These are phyloP conservation scores for Gnaphalium uliginosum DNA, from an alignment of 129 eudicot species.

Conservation along the genomic window DNA sequence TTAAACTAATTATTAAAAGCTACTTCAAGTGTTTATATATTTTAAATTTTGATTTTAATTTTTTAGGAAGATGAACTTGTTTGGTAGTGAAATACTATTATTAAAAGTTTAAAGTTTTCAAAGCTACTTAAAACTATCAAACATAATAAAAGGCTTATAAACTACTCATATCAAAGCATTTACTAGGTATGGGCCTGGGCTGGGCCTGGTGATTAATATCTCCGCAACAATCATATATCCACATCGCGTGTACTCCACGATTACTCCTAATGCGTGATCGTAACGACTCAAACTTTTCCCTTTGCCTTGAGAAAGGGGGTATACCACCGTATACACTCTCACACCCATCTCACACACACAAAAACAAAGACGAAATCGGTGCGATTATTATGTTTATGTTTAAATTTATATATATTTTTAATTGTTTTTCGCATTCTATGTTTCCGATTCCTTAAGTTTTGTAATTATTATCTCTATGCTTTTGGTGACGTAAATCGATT, in stretches of 20 bases:
- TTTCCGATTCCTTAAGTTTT: constrained; percentile 9
- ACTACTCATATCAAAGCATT: too few species aligned
- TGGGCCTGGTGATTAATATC: background rate
- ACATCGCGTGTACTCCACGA: constrained; percentile 6
- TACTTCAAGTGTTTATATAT: too few species aligned
- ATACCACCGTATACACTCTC: constrained; percentile 34
- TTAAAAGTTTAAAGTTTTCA: too few species aligned
- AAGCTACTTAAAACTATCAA: too few species aligned
- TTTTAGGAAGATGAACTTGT: too few species aligned
- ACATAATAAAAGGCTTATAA: too few species aligned
- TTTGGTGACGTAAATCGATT: constrained; percentile 13
- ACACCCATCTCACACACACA: constrained; percentile 24
- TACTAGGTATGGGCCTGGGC: background rate
- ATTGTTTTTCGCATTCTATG: background rate
- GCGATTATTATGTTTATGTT: background rate
- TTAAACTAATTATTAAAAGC: too few species aligned
- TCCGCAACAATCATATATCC: background rate
- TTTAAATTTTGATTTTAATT: too few species aligned
- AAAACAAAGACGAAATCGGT: constrained; percentile 32
- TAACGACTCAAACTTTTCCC: constrained; percentile 16
- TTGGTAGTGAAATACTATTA: too few species aligned
- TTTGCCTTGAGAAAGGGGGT: constrained; percentile 47
- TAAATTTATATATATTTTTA: background rate
- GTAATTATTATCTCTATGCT: background rate
- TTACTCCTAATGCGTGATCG: constrained; percentile 13